These are phyloP conservation scores for Stagonosporopsis tanaceti DNA, from an alignment of 2,329 filamentous ascomycete genomes.

Conservation along the genomic window DNA sequence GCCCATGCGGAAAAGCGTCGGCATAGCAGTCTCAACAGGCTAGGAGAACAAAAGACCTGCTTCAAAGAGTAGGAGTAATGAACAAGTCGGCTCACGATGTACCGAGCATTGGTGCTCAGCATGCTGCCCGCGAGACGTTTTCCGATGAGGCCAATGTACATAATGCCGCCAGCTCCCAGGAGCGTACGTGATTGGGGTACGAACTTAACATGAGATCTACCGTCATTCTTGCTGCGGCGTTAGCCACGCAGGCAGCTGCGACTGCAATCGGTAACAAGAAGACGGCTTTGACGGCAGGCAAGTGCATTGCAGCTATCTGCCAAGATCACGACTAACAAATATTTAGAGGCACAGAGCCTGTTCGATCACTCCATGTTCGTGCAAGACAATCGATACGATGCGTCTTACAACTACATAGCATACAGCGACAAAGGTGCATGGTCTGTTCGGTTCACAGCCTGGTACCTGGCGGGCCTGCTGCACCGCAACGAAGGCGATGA, in stretches of 20 bases:
- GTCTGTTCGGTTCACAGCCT: conserved; percentile 55
- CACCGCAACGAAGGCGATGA: conserved; percentile 49
- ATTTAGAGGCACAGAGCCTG: conserved; percentile 21
- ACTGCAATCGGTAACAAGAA: conserved; percentile 5
- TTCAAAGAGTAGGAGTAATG: background rate
- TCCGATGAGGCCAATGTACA: conserved; percentile 2
- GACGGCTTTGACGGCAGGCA: conserved; percentile 2
- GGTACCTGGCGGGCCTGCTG: conserved; percentile 53
- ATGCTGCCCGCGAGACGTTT: conserved; percentile 3
- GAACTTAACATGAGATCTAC: background rate
- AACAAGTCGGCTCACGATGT: background rate
- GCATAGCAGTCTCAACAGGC: conserved; percentile 1
- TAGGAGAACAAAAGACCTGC: background rate
- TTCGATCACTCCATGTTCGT: conserved; percentile 29
- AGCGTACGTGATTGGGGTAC: background rate
- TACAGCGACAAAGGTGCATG: conserved; percentile 55
- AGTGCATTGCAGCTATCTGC: background rate
- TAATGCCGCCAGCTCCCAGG: background rate
- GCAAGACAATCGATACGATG: conserved; percentile 51
- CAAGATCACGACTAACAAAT: background rate
- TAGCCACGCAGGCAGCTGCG: conserved; percentile 4
- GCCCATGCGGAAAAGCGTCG: conserved; percentile 9
- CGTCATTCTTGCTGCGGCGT: background rate
- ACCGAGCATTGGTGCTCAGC: conserved; percentile 9
- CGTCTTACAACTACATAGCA: conserved; percentile 54